These are phyloP conservation scores for Scedosporium dehoogii DNA, from an alignment of 2,329 filamentous ascomycete genomes.

Conservation along the genomic window DNA sequence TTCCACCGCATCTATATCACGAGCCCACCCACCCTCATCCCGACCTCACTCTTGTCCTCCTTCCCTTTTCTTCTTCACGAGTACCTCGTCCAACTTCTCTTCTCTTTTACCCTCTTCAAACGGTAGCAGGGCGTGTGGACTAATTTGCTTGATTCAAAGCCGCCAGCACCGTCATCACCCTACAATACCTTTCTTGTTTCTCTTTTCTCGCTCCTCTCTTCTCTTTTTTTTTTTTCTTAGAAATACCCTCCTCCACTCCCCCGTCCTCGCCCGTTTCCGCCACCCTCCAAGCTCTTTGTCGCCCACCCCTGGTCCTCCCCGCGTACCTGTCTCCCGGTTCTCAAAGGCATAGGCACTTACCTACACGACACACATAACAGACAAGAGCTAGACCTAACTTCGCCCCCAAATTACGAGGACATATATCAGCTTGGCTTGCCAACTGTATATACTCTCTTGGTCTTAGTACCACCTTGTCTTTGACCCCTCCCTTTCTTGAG, in stretches of 20 bases:
- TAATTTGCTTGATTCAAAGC: slow-evolving; percentile 45
- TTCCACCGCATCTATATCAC: slow-evolving; percentile 9
- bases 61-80: slow-evolving; percentile 44
- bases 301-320: not conserved
- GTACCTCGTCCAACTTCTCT: slow-evolving; percentile 41
- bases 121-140: slow-evolving; percentile 51
- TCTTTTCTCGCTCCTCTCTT: slow-evolving; percentile 17
- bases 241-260: slow-evolving; percentile 3
- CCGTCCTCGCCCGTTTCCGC: slow-evolving; percentile 12
- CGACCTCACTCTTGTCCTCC: slow-evolving; percentile 37
- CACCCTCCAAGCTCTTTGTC: slow-evolving; percentile 8
- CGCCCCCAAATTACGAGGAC: not conserved
- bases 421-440: not conserved
- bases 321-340: slow-evolving; percentile 8
- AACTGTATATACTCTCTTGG: slow-evolving; percentile 15
- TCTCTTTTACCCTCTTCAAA: slow-evolving; percentile 45
- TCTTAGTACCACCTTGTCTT: slow-evolving; percentile 21
- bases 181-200: slow-evolving; percentile 32
- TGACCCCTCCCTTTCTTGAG: slow-evolving; percentile 2
- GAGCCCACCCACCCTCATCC: slow-evolving; percentile 9
- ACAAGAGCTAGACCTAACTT: not conserved
- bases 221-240: slow-evolving; percentile 13
- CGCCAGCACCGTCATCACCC: slow-evolving; percentile 32
- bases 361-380: not conserved
- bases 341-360: slow-evolving; percentile 10